phyloP scores from a whole-genome alignment of 1,284 basidiomycete genomes.

The Amylostereum areolatum region DNA sequence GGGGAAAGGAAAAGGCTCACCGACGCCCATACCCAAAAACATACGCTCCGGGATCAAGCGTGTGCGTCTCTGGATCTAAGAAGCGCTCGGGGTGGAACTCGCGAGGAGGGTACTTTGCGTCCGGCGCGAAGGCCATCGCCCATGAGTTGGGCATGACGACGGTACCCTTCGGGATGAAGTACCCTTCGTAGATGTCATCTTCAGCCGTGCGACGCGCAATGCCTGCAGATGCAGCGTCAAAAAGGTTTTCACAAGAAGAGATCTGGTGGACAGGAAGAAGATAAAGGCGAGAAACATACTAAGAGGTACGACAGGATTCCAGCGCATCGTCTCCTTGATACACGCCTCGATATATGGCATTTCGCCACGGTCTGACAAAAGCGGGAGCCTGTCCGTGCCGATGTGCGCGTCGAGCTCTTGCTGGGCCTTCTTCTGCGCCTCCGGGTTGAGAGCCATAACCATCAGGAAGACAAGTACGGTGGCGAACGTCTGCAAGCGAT shows the following conservation, averaged over 20 bases:
- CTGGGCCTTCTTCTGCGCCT: conserved; percentile 15
- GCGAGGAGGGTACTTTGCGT: conserved; percentile 1
- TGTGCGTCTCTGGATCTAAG: background rate
- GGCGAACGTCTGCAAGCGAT: too few relatives aligned
- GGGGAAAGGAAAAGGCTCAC: background rate
- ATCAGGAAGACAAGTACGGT: background rate
- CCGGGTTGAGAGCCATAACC: conserved; percentile 14
- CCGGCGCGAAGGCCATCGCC: conserved; percentile 3
- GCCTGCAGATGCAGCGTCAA: background rate
- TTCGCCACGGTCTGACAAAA: conserved; percentile 9
- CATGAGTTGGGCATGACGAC: conserved; percentile 1
- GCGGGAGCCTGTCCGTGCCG: conserved; percentile 13
- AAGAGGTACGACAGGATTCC: background rate
- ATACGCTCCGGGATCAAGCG: background rate
- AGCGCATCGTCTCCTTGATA: conserved; percentile 4
- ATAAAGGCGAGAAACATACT: too few relatives aligned
- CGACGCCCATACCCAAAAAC: conserved; percentile 6
- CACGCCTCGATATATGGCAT: conserved; percentile 16
- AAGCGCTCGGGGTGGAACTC: conserved; percentile 4
- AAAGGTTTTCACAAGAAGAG: too few relatives aligned
- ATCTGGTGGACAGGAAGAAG: too few relatives aligned
- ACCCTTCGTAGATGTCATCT: conserved; percentile 5
- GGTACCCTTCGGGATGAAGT: background rate
- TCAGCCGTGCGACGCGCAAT: background rate
- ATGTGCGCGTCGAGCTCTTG: conserved; percentile 15